Conservation (phyloP, 2,329 filamentous ascomycete genomes). For the Hypoxylon sp. region DNA sequence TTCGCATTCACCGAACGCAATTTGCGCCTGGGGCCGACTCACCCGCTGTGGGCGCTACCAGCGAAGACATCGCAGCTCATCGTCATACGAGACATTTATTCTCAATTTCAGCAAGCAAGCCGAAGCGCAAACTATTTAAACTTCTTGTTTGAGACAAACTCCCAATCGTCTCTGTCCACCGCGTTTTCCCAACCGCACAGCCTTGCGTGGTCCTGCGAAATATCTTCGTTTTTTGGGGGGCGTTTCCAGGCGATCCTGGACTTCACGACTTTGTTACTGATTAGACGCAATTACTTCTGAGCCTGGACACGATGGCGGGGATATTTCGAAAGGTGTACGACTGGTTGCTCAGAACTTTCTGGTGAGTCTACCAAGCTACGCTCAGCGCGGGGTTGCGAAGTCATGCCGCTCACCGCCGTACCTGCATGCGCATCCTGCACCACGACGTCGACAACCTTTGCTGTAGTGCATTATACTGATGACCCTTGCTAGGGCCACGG, state of each 20-base stretch:
- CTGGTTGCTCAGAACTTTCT: constrained; percentile 97
- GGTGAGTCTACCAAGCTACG: constrained; percentile 69
- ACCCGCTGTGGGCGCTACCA: constrained; percentile 52
- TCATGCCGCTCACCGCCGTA: constrained; percentile 46
- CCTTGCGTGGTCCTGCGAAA: constrained; percentile 46
- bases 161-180: constrained; percentile 44
- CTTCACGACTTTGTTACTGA: constrained; percentile 27
- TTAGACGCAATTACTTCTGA: constrained; percentile 35
- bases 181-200: constrained; percentile 45
- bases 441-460: constrained; percentile 28
- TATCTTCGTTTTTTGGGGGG: constrained; percentile 42
- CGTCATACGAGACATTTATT: constrained; percentile 60
- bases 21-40: constrained; percentile 48
- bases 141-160: constrained; percentile 53
- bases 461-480: constrained; percentile 38
- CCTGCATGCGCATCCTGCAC: constrained; percentile 41
- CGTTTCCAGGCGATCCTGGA: constrained; percentile 33
- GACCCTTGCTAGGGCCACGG: constrained; percentile 80
- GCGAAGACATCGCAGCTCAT: constrained; percentile 46
- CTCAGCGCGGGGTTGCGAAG: constrained; percentile 48
- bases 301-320: constrained; percentile 77
- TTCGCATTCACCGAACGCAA: constrained; percentile 49
- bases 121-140: constrained; percentile 57
- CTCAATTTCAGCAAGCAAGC: constrained; percentile 51
- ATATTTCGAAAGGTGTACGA: constrained; percentile 96